Evolutionary conservation across 768 basidiomycete species (phyloP).

Genomic region (Mycena maculata): DNA sequence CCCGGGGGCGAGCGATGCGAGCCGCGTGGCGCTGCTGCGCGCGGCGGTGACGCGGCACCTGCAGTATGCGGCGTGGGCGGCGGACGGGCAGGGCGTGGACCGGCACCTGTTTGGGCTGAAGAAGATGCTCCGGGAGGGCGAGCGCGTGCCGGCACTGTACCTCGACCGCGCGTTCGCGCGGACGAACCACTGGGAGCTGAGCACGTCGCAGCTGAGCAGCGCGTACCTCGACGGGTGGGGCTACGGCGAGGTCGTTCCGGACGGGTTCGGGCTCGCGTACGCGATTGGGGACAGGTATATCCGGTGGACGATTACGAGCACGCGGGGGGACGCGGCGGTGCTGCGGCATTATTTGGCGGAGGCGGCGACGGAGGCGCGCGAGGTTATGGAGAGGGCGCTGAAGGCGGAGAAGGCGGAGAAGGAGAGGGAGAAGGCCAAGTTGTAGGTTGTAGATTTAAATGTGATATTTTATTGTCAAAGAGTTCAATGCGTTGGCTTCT

Average conservation of each 20-base stretch:
- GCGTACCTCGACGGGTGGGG: slow-evolving; percentile 95
- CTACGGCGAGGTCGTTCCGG: slow-evolving; percentile 94
- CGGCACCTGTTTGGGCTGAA: slow-evolving; percentile 95
- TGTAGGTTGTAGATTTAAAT: slow-evolving; percentile 35
- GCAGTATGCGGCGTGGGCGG: slow-evolving; percentile 90
- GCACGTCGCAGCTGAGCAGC: slow-evolving; percentile 88
- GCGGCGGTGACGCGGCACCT: slow-evolving; percentile 85
- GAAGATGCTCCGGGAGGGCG: slow-evolving; percentile 79
- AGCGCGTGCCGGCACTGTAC: slow-evolving; percentile 80
- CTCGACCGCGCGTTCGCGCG: slow-evolving; percentile 73
- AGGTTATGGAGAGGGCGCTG: slow-evolving; percentile 78
- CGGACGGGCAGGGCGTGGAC: slow-evolving; percentile 95
- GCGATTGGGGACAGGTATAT: slow-evolving; percentile 87
- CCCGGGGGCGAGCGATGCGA: slow-evolving; percentile 57
- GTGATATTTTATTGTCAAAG: too few species aligned
- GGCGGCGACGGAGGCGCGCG: slow-evolving; percentile 81
- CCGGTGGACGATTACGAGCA: slow-evolving; percentile 91
- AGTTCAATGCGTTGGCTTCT: too few species aligned
- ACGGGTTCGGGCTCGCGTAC: slow-evolving; percentile 94
- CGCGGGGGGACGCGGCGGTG: slow-evolving; percentile 64
- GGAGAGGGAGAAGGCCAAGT: slow-evolving; percentile 47
- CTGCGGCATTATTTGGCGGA: slow-evolving; percentile 79
- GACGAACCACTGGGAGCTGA: slow-evolving; percentile 92
- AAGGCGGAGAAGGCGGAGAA: slow-evolving; percentile 52
- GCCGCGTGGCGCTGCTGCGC: slow-evolving; percentile 76